Base-by-base conservation (phyloP, 148 eudicot species). In the Camellia japonica region DNA sequence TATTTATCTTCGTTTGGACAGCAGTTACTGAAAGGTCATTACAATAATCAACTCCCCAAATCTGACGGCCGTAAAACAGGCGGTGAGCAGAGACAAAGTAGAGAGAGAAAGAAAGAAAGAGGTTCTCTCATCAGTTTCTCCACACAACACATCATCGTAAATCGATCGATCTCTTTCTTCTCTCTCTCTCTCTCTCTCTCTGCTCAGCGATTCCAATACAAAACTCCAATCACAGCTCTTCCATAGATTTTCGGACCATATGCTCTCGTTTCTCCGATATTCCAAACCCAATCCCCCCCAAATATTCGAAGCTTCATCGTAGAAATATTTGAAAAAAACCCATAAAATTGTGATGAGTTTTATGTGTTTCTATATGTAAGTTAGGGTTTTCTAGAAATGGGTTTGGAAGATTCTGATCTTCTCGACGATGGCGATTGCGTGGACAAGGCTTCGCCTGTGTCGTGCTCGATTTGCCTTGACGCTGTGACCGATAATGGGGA, bases 391-490 rank as follows among this genome's bases (percentile, higher is more conserved):
- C 54, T 52, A 41, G 66, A 52, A 44, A 92, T 94, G 98, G 98
- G 95, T 43, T 81, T 91, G 59, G 90, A 89, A 2, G 93, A 88
- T 67, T 77, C 87, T 18, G 95, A 87, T 79, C 80, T 64, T 55
- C 59, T 80, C 61, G 94, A 82, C 44, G 92, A 86, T 73, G 75
- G 74, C 23, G 90, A 77, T 20, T 83, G 84, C 4, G 88, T 85
- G 19, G 89, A 82, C 9, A 84, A 84, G 71, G 71, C 85, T 15
- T 61, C 86, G 15, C 71, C 73, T 10, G 89, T 87, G 59, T 86
- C 91, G 62, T 96, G 99, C 72, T 96, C 99, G 69, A 92, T 96
- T 83, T 96, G 99, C 76, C 90, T 93, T 13, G 99, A 96, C 65
- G 73, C 52, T 44, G 97, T 96, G 44, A 77, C 84, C 56, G 92